A percentile compares a stretch with the other conserved stretches of the same genome.
Evolutionary conservation across 2,329 filamentous ascomycete genomes (phyloP).

Genomic region (Sporothrix luriei): DNA sequence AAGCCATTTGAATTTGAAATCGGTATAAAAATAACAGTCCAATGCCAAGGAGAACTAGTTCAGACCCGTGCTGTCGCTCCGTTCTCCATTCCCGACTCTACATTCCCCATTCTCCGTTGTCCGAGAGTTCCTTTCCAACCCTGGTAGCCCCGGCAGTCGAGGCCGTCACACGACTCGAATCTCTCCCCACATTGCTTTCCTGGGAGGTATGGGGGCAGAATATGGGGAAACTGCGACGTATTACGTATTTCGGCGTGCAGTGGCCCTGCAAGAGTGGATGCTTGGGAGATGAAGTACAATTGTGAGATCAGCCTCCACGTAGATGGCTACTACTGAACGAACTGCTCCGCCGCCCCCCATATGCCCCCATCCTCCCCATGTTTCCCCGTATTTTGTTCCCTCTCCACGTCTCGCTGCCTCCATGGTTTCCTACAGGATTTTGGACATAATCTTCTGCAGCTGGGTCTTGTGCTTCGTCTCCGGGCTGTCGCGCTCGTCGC

Average conservation of each 20-base stretch:
- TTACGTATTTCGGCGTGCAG: background rate
- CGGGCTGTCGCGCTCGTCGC: background rate
- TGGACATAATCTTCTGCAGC: conserved; percentile 12
- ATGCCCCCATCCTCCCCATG: background rate
- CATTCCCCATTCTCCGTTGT: no score
- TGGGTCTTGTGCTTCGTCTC: background rate
- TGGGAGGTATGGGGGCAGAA: background rate
- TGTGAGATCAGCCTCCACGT: background rate
- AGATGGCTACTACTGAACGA: background rate
- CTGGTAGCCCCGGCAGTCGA: no score
- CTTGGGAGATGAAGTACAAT: background rate
- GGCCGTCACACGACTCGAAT: background rate
- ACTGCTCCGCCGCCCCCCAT: background rate
- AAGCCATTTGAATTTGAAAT: no score
- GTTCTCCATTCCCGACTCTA: no score
- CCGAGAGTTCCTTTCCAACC: no score
- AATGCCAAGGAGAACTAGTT: no score
- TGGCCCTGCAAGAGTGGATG: background rate
- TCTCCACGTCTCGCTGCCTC: background rate
- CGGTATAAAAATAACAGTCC: no score
- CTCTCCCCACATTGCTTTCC: background rate
- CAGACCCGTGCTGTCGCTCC: no score
- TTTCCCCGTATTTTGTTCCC: no score
- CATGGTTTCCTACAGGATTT: background rate
- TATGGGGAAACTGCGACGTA: conserved; percentile 8